Conservation (phyloP, 805 yeast species). For the Candida tallmaniae region DNA sequence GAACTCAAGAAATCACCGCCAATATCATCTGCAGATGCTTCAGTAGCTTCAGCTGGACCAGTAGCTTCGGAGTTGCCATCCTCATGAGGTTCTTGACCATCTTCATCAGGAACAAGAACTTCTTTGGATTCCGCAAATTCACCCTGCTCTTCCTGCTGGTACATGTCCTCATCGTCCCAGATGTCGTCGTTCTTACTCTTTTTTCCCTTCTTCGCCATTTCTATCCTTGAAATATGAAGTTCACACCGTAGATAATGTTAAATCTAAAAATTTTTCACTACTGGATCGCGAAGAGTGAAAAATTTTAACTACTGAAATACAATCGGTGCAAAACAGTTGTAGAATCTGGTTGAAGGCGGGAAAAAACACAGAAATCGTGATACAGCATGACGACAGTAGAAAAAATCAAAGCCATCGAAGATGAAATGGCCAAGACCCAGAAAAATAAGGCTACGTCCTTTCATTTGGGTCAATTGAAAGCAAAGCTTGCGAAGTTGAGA, state of each 20-base stretch:
- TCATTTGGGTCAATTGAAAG: conserved; percentile 96
- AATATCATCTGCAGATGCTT: conserved; percentile 18
- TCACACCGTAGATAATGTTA: neutral
- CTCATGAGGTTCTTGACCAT: conserved; percentile 20
- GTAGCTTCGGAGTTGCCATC: conserved; percentile 40
- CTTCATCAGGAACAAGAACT: conserved; percentile 2
- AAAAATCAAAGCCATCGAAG: conserved; percentile 83
- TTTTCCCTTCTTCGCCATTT: conserved; percentile 56
- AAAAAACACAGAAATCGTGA: neutral
- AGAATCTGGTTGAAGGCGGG: neutral
- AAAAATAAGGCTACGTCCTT: conserved; percentile 97
- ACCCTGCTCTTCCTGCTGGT: conserved; percentile 5
- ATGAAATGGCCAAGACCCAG: conserved; percentile 97
- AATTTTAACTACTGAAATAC: too few species aligned
- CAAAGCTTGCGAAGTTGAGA: conserved; percentile 91
- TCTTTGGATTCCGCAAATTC: conserved; percentile 1
- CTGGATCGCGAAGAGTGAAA: neutral
- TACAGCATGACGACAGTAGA: conserved; percentile 42
- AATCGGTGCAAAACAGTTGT: too few species aligned
- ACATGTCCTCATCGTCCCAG: conserved; percentile 75
- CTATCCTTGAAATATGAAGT: conserved; percentile 9
- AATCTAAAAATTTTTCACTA: conserved; percentile 8
- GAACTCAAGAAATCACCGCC: conserved; percentile 79
- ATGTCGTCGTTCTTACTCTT: conserved; percentile 58
- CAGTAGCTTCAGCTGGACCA: conserved; percentile 20